Conservation (phyloP, 495 filamentous ascomycete species). For the Trichocladium antarcticum region DNA sequence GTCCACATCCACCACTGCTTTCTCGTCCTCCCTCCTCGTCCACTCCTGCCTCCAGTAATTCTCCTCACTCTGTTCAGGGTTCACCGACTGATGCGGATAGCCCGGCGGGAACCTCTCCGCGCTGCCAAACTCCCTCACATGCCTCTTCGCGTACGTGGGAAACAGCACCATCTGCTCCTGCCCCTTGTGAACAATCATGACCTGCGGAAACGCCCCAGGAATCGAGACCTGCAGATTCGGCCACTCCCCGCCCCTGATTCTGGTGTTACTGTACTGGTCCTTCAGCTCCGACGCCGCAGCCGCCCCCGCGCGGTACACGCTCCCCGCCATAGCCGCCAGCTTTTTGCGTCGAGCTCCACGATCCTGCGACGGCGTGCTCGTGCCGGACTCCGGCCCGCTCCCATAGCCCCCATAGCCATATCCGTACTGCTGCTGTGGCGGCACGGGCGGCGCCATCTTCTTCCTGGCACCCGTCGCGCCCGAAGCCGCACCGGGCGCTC, state of each 20-base stretch:
- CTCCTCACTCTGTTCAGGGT: constrained; percentile 32
- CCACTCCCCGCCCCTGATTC: constrained; percentile 41
- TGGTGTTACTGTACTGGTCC: constrained; percentile 75
- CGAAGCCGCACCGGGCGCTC: no score
- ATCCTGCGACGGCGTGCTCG: constrained; percentile 34
- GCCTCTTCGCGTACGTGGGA: constrained; percentile 72
- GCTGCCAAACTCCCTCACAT: constrained; percentile 38
- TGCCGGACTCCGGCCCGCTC: constrained; percentile 14
- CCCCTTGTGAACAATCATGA: constrained; percentile 62
- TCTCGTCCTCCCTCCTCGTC: constrained; percentile 60
- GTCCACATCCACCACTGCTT: constrained; percentile 82
- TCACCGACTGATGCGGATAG: not conserved
- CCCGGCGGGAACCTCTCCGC: constrained; percentile 4
- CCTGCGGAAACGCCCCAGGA: constrained; percentile 72
- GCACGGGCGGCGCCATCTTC: no score
- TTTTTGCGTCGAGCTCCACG: constrained; percentile 63
- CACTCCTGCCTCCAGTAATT: constrained; percentile 62
- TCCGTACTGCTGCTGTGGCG: not conserved
- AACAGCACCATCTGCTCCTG: constrained; percentile 91
- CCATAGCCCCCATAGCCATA: constrained; percentile 22
- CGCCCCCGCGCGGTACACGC: constrained; percentile 53
- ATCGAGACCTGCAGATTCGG: constrained; percentile 45
- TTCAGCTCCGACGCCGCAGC: constrained; percentile 85
- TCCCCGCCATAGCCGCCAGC: constrained; percentile 49
- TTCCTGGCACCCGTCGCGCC: no score